Base-by-base conservation (phyloP, 179 eudicot species). In the Actinidia polygama region DNA sequence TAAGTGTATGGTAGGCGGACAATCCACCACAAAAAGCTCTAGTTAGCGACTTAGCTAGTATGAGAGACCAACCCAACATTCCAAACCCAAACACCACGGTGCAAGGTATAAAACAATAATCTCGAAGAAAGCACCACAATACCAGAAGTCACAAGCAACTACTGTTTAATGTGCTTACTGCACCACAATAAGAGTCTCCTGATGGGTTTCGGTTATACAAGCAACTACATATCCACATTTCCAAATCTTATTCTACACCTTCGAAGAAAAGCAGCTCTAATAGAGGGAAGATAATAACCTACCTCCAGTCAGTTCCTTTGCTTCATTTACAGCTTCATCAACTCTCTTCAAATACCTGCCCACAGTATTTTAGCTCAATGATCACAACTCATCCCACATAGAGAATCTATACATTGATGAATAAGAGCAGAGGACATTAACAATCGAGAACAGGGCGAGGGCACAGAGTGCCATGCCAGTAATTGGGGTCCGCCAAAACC, bases 371-470 rank as follows among this genome's bases (percentile, higher is more conserved):
- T 78, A 55, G 82, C 79, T 73, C 51, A 79, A 55, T 1, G 57
- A 64, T 62, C 51, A 44, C 75, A 63, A 82, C 66, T 3, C 36
- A 59, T 59, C 44, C 2, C 54, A 67, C 26, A 7, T 36, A 16
- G 40, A 59, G 30, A 7, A 55, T 64, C 55, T 51, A 57, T 46
- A 49, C 40, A n/a, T 7, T 5, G 9, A 19, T 61, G 44, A 78
- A 55, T 44, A 80, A 55, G 54, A 67, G 54, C 36, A 53, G 46
- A 19, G 53, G 36, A 7, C 40, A 12, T 26, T 86, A 91, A 98
- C 99, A 96, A 82, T 93, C 96, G n/a, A 94, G 95, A 84, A 96
- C 95, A 5, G 99, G 99, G 21, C 98, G 94, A 88, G 98, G 99
- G n/a, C 83, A 87, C 64, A 96, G 94, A 0, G 96, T 92, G 72